A percentile compares a stretch with the other conserved stretches of the same genome.
Evolutionary conservation across 306 rosid genomes (phyloP).

Genomic region (Cucurbita argyrosperma): DNA sequence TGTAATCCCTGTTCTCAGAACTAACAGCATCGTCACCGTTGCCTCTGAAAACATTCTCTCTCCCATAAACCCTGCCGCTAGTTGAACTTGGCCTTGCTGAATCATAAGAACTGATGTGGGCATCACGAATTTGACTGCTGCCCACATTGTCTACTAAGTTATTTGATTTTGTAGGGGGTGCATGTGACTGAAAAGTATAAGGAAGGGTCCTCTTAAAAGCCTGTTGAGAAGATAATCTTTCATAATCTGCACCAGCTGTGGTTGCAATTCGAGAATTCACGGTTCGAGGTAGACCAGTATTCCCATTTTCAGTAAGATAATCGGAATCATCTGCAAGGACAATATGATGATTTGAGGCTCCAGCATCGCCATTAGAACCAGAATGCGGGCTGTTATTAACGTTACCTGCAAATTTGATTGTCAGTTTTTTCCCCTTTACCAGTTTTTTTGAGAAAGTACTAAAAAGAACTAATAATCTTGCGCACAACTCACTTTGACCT

Average conservation of each 20-base stretch:
- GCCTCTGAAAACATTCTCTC: slow-evolving; percentile 30
- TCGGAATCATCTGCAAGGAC: slow-evolving; percentile 15
- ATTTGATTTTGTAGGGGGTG: slow-evolving; percentile 20
- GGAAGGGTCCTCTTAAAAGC: slow-evolving; percentile 64
- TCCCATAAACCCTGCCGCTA: slow-evolving; percentile 28
- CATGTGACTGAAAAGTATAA: slow-evolving; percentile 19
- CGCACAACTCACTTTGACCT: slow-evolving; percentile 26
- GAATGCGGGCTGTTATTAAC: slow-evolving; percentile 21
- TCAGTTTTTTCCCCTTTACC: not conserved
- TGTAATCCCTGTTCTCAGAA: slow-evolving; percentile 38
- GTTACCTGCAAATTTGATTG: slow-evolving; percentile 30
- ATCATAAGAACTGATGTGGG: slow-evolving; percentile 21
- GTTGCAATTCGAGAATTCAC: slow-evolving; percentile 30
- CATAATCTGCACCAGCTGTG: slow-evolving; percentile 25
- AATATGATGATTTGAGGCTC: slow-evolving; percentile 20
- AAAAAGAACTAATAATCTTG: too few relatives aligned
- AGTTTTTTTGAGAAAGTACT: not conserved
- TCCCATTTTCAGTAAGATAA: slow-evolving; percentile 27
- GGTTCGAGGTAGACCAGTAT: slow-evolving; percentile 20
- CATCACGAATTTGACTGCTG: slow-evolving; percentile 32
- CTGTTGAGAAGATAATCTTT: slow-evolving; percentile 48
- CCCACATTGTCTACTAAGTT: slow-evolving; percentile 22
- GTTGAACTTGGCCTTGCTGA: slow-evolving; percentile 35
- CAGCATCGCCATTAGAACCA: slow-evolving; percentile 23
- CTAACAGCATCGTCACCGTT: slow-evolving; percentile 31